Base-by-base conservation (phyloP, 2,329 filamentous ascomycete species). In the Fusarium sp. region DNA sequence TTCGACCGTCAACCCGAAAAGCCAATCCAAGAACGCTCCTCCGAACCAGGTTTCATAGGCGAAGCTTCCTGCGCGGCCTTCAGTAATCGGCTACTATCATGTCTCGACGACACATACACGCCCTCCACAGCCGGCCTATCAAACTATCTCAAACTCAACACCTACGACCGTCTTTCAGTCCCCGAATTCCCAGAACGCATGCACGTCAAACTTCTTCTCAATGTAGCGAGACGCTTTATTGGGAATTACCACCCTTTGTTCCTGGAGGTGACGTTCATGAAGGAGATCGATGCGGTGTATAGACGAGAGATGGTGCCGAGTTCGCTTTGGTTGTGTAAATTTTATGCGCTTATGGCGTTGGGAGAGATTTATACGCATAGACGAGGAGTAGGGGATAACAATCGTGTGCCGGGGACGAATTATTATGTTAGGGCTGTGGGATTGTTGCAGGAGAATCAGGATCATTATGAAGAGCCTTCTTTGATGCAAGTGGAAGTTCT, bases 351-450 rank as follows among this genome's bases (percentile, higher is more conserved):
- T 11, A 83, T 84, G 74, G 81, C 81, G 0, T 76, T 84, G 42
- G 82, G 82, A 0, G 81, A 84, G 52, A 81, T 82, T 4, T 84
- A 84, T 59, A 82, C 82, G 0, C 80, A 81, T 51, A 72, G 81
- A 2, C 78, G 79, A 3, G 72, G 72, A 0, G 69, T 74, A 0
- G 75, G 69, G 61, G 78, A 58, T 13, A 74, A 70, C 4, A 69
- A 71, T 2, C 51, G 61, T 1, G 81, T 84, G 2, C 82, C 83
- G 0, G 83, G 82, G 1, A 82, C 81, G 2, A 78, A 79, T 1
- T 84, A 83, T 47, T 84, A 83, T 69, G 77, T 82, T 5, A 75
- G 76, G 9, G 77, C 82, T 1, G 76, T 84, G 55, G 78, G 76
- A 3, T 48, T 83, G 22, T 74, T 83, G 14, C 81, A 81, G n/a